These are phyloP conservation scores for Saraca asoca DNA, from an alignment of 331 rosid genomes.

Conservation along the genomic window DNA sequence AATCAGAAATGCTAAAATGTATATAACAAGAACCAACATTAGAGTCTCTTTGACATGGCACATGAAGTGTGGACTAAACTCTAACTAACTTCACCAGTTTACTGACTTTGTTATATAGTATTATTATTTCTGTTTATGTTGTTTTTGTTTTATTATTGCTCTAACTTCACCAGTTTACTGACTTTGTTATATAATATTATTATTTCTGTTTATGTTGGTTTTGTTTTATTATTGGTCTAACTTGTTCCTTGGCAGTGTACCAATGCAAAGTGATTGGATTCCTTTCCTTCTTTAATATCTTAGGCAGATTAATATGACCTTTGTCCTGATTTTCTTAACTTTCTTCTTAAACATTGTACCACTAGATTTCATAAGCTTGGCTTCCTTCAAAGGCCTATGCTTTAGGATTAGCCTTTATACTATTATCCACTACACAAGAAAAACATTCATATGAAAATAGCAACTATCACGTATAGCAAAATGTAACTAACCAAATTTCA, in stretches of 20 bases:
- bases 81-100: no score
- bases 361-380: conserved; percentile 86
- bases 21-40: no score
- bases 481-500: neutral
- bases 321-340: conserved; percentile 76
- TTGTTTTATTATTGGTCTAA: no score
- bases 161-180: no score
- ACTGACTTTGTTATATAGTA: no score
- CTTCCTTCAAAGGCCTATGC: conserved; percentile 87
- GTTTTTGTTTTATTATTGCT: no score
- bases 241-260: conserved; percentile 87
- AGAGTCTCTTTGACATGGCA: no score
- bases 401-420: conserved; percentile 73
- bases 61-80: no score
- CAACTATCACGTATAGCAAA: neutral
- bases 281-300: conserved; percentile 74
- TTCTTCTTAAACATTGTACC: conserved; percentile 67
- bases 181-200: no score
- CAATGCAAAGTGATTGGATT: conserved; percentile 89
- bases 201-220: no score
- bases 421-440: conserved; percentile 45
- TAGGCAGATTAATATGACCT: conserved; percentile 82
- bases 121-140: no score
- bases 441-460: neutral
- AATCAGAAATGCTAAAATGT: no score